Evolutionary conservation across 78 protist species (phyloP).

Genomic region (Polysphondylium violaceum): DNA sequence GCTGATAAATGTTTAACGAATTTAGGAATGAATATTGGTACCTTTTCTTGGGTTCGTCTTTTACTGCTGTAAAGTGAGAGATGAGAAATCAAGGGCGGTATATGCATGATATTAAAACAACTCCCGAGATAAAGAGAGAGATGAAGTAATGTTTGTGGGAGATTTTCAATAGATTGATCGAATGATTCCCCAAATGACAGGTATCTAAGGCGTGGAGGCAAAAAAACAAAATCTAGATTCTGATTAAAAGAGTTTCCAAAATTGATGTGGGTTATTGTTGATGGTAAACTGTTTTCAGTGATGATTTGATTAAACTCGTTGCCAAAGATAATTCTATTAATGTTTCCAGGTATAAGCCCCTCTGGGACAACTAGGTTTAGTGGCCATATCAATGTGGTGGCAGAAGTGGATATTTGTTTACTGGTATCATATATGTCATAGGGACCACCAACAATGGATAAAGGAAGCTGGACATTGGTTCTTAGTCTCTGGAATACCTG

Average conservation of each 20-base stretch:
- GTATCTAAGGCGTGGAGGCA: neutral
- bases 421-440: no score
- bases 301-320: neutral
- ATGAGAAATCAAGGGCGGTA: neutral
- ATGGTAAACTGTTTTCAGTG: neutral
- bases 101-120: neutral
- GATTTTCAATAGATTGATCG: neutral
- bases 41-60: neutral
- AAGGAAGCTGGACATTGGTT: no score
- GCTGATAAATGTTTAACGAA: neutral
- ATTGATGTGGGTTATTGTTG: neutral
- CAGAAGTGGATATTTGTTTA: neutral
- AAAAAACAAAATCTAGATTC: neutral
- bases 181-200: neutral
- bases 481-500: no score
- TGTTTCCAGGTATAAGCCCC: neutral
- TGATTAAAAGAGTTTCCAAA: neutral
- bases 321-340: neutral
- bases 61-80: neutral
- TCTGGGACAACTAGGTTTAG: neutral
- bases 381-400: neutral
- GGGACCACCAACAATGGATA: no score
- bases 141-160: neutral
- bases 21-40: neutral
- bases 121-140: neutral